Base-by-base conservation (phyloP, 2,329 filamentous ascomycete species). In the Fusarium beomiforme region DNA sequence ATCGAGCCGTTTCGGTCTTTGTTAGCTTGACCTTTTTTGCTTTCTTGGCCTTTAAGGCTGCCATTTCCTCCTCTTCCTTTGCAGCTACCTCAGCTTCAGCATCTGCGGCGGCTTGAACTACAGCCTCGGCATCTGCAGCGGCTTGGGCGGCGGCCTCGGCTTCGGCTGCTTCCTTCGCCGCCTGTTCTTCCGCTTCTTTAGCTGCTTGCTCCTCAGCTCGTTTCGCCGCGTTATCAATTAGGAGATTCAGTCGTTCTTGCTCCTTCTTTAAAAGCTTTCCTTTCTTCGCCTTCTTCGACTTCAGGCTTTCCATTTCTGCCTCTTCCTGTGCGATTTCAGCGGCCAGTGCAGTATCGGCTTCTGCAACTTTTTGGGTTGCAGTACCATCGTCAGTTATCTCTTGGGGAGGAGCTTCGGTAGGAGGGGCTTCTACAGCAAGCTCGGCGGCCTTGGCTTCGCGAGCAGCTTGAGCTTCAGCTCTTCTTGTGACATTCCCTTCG, bases 1-100 rank as follows among this genome's bases (percentile, higher is more conserved):
- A 60, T n/a, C 74, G 71, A 33, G 73, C 54, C 17, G 63, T 71
- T 21, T 76, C 74, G 29, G 58, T 70, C 49, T 74, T 76, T 5
- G 42, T 59, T 13, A 76, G 61, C 41, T 76, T 76, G 41, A 72
- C 72, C 62, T 82, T 82, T 74, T 85, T 85, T 34, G 71, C 67
- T 43, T 75, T 76, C 61, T 76, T 76, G 14, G 67, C 70, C 50
- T 70, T 73, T 6, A 76, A 47, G 13, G 53, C 39, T 12, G 64
- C 67, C 13, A 76, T 47, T 53, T 76, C 75, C 24, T 70, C 67
- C n/a, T 76, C 75, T 64, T 78, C 77, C 33, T 69, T 71, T 2
- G 71, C 70, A 31, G 68, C 65, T 50, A 63, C 65, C 13, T 69
- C 69, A 41, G 63, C 71, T 31, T 64, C 63, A 17, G 67, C 65